These are phyloP conservation scores for Chrysanthemum lavandulifolium DNA, from an alignment of 129 eudicot species.

Conservation along the genomic window DNA sequence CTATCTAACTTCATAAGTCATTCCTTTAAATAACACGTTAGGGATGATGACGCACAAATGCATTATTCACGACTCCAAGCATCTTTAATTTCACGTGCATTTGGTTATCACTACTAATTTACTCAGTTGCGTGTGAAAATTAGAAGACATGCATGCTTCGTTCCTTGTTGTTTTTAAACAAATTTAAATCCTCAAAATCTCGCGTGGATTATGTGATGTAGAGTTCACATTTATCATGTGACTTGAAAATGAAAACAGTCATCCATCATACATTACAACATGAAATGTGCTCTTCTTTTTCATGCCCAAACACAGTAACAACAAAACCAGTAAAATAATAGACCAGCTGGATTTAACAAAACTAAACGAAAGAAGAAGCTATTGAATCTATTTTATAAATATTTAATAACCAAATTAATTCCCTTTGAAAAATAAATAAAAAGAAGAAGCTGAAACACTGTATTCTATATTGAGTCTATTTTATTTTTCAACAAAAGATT, in stretches of 20 bases:
- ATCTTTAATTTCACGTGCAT: not conserved
- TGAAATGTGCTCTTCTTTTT: not conserved
- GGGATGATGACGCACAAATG: too few relatives aligned
- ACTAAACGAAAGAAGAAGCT: too few relatives aligned
- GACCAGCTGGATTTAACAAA: too few relatives aligned
- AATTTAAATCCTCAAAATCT: constrained; percentile 11
- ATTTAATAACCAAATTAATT: too few relatives aligned
- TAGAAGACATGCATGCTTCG: not conserved
- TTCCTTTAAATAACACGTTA: not conserved
- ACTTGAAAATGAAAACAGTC: constrained; percentile 9
- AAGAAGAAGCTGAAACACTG: too few relatives aligned
- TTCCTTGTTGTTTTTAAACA: not conserved
- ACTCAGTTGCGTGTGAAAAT: not conserved
- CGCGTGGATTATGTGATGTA: not conserved
- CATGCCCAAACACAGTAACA: not conserved
- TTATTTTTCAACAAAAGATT: too few relatives aligned
- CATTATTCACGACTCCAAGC: too few relatives aligned
- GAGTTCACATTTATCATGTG: constrained; percentile 19
- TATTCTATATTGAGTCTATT: too few relatives aligned
- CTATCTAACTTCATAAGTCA: not conserved
- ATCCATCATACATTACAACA: not conserved
- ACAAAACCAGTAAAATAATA: too few relatives aligned
- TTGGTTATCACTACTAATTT: not conserved
- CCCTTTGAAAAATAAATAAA: too few relatives aligned
- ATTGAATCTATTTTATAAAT: too few relatives aligned